Conservation (phyloP, 768 basidiomycete genomes). For the Exidia glandulosa region DNA sequence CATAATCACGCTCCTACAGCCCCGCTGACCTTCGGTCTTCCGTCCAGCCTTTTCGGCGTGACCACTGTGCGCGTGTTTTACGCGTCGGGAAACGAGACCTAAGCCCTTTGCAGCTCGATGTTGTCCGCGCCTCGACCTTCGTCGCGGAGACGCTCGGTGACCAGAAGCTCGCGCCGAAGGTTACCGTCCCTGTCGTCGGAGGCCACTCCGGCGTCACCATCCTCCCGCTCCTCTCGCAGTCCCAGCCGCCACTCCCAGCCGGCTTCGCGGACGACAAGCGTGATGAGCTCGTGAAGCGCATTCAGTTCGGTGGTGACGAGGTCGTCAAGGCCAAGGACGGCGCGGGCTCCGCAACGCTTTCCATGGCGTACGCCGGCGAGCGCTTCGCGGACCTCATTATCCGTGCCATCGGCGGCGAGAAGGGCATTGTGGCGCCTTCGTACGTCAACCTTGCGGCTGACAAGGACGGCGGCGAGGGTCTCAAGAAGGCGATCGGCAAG, state of each 20-base stretch:
- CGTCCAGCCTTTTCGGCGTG: slow-evolving; percentile 83
- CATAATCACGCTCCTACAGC: neutral
- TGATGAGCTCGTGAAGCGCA: slow-evolving; percentile 64
- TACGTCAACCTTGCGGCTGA: slow-evolving; percentile 76
- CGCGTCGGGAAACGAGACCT: no score
- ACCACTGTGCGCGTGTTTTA: slow-evolving; percentile 47
- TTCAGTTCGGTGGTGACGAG: slow-evolving; percentile 95
- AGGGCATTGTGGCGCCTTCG: slow-evolving; percentile 72
- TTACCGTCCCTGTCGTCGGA: slow-evolving; percentile 84
- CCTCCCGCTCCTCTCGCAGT: slow-evolving; percentile 77
- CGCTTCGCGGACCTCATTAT: slow-evolving; percentile 80
- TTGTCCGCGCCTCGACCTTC: slow-evolving; percentile 96
- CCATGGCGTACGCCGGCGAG: slow-evolving; percentile 92
- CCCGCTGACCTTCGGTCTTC: neutral
- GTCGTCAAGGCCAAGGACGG: slow-evolving; percentile 97
- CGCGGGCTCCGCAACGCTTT: slow-evolving; percentile 89
- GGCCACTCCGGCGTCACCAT: slow-evolving; percentile 91
- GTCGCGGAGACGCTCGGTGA: slow-evolving; percentile 69
- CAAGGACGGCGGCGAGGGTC: slow-evolving; percentile 52
- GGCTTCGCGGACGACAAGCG: slow-evolving; percentile 33
- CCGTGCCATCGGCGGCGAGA: slow-evolving; percentile 77
- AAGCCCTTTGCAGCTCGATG: slow-evolving; percentile 45
- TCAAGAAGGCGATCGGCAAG: slow-evolving; percentile 66
- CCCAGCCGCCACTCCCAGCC: slow-evolving; percentile 65
- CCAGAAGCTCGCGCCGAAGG: slow-evolving; percentile 36